These are phyloP conservation scores for Allomyces javanicus DNA, from an alignment of 192 early-diverging fungal species.

Conservation along the genomic window DNA sequence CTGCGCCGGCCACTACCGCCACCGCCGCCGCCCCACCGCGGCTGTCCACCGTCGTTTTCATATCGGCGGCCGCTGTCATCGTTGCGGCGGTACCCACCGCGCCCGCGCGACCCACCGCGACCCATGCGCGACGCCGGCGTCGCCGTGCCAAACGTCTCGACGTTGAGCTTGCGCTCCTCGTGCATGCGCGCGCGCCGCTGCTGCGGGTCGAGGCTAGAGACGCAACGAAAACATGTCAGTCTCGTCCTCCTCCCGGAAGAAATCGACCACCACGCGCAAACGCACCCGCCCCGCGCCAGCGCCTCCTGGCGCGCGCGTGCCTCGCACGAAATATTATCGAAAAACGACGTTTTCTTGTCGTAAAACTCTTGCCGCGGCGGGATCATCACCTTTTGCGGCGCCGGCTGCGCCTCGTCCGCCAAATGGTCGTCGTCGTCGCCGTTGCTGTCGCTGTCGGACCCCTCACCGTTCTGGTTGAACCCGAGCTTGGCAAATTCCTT, in stretches of 20 bases:
- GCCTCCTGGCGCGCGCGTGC: constrained; percentile 62
- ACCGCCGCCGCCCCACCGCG: constrained; percentile 18
- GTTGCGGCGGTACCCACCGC: constrained; percentile 32
- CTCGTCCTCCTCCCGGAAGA: background rate
- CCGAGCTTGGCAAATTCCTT: constrained; percentile 45
- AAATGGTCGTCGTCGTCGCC: constrained; percentile 12
- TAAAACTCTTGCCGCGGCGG: constrained; percentile 43
- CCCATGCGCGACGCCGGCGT: background rate
- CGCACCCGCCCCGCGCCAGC: constrained; percentile 26
- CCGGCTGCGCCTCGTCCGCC: constrained; percentile 19
- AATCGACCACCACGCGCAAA: background rate
- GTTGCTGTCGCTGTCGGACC: constrained; percentile 4
- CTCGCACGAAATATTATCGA: constrained; percentile 96
- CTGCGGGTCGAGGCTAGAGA: constrained; percentile 3
- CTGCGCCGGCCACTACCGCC: constrained; percentile 27
- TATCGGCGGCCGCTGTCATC: constrained; percentile 2
- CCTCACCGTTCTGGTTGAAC: constrained; percentile 15
- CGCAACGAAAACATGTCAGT: background rate
- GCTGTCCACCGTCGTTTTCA: background rate
- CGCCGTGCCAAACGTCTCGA: constrained; percentile 93
- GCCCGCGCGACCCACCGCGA: constrained; percentile 24
- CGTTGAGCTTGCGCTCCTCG: constrained; percentile 75
- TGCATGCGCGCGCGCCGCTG: constrained; percentile 51
- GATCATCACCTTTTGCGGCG: constrained; percentile 27
- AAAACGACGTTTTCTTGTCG: constrained; percentile 65